A percentile compares a stretch with the other conserved stretches of the same genome.
Conservation (phyloP, 305 asterid species). For the Solanum hybrid region DNA sequence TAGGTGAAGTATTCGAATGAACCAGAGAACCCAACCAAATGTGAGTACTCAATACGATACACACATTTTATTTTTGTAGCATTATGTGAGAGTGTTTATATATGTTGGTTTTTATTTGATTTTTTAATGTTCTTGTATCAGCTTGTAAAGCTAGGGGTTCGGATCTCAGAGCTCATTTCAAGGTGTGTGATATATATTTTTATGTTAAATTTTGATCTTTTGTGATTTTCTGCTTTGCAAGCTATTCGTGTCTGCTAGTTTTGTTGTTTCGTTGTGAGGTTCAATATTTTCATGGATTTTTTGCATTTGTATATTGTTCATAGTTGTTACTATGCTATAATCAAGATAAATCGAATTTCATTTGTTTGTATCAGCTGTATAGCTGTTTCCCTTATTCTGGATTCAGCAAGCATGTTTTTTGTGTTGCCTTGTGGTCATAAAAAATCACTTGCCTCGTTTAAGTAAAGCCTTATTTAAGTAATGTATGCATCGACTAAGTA, state of each 20-base stretch:
- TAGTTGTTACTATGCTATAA: background rate
- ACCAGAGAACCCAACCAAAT: slow-evolving; percentile 63
- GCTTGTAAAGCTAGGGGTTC: slow-evolving; percentile 85
- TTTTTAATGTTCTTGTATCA: slow-evolving; percentile 14
- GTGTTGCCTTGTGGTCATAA: background rate
- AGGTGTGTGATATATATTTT: slow-evolving; percentile 25
- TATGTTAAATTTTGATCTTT: background rate
- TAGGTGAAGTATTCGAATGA: slow-evolving; percentile 81
- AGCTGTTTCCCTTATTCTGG: background rate
- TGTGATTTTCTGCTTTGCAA: background rate
- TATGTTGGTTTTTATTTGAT: background rate
- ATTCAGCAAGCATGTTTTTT: background rate
- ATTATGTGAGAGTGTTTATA: background rate
- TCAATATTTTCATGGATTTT: background rate
- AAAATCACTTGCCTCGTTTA: background rate
- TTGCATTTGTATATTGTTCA: background rate
- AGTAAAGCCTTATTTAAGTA: background rate
- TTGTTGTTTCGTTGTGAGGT: background rate
- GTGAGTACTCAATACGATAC: slow-evolving; percentile 19
- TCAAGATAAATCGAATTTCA: background rate
- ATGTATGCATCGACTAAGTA: background rate
- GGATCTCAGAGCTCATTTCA: slow-evolving; percentile 72
- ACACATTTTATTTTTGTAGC: background rate
- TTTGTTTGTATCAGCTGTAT: background rate
- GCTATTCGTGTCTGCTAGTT: background rate